Evolutionary conservation across 768 basidiomycete species (phyloP), one percentile per base, ranked within the genome.

Genomic region (Pholiota microspora): DNA sequence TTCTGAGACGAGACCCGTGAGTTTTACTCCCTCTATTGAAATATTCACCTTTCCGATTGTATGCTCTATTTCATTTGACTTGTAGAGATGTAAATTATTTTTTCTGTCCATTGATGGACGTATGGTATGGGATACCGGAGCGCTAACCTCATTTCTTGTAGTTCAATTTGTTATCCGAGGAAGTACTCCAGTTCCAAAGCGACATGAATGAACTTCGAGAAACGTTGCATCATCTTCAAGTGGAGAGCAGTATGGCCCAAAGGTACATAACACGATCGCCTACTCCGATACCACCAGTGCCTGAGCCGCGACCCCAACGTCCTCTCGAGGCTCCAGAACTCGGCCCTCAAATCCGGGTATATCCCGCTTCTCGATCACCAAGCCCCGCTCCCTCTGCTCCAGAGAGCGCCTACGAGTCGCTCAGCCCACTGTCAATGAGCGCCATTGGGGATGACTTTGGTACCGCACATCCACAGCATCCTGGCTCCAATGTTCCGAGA

Each of bases 191-290:
- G 40, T 54, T 54, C 40, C 53, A 38, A 18, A 54, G 24, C 32
- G 53, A 54, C 27, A 54, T 54, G 45, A 54, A 54, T 15, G 53
- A 54, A 9, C 34, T 54, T 7, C 46, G 29, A 54, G n/a, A 9
- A 28, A 27, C 45, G 12, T 8, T 54, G 15, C 34, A 47, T 28
- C 29, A 31, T 31, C 7, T 6, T 6, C 29, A 31, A 12, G 6
- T 31, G 29, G 38, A 42, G 45, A 7, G 44, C 27, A 6, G 5
- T n/a, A 36, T 36, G 35, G 35, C 35, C n/a, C n/a, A n/a, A n/a
- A n/a, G n/a, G n/a, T n/a, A n/a, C n/a, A n/a, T n/a, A n/a, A n/a
- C n/a, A n/a, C n/a, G n/a, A n/a, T n/a, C n/a, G n/a, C n/a, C n/a
- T n/a, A n/a, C n/a, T n/a, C n/a, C n/a, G n/a, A n/a, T n/a, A n/a